Base-by-base conservation (phyloP, 2,329 filamentous ascomycete genomes). In the Cylindrodendrum hubeiense region DNA sequence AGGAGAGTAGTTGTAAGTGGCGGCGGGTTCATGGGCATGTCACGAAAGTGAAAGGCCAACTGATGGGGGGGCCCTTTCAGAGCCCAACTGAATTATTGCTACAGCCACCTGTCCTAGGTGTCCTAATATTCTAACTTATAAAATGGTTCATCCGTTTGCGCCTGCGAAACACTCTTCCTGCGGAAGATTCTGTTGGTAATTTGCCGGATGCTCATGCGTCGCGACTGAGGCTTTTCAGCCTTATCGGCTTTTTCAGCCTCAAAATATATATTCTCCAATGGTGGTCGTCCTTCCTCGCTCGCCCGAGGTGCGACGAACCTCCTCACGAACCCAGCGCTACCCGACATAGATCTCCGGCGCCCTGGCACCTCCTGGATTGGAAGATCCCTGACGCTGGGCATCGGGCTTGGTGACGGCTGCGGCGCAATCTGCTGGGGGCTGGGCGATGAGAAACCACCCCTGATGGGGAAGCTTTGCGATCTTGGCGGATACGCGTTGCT, bases 151-250 rank as follows among this genome's bases (percentile, higher is more conserved):
- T 75, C 73, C 55, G 59, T 63, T 60, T 75, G 73, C 50, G 66
- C 71, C 51, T 72, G 71, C 9, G 73, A 75, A 62, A 72, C 74
- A 49, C 71, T 73, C 54, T 70, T 75, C 54, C 73, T 71, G 37
- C 74, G 74, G 64, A 77, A 77, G 34, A 77, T 69, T 26, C 65
- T 75, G 26, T 77, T 74, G 43, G 75, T 70, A 39, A 77, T 68
- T 43, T 71, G 67, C 46, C 71, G 70, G 46, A 77, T 64, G 46
- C 74, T 76, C 51, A 75, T 65, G 19, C 75, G 72, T 63, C 75
- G 71, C 47, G 74, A 71, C 9, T 68, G 60, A 19, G 68, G 58
- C 24, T 64, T 56, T n/a, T 70, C 66, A 44, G 52, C 33, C 19
- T 60, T 60, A 15, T 60, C 60, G 37, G 59, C n/a, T 30, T 71